Conservation (phyloP, 176 grass and related monocot genomes). For the Ensete ventricosum region DNA sequence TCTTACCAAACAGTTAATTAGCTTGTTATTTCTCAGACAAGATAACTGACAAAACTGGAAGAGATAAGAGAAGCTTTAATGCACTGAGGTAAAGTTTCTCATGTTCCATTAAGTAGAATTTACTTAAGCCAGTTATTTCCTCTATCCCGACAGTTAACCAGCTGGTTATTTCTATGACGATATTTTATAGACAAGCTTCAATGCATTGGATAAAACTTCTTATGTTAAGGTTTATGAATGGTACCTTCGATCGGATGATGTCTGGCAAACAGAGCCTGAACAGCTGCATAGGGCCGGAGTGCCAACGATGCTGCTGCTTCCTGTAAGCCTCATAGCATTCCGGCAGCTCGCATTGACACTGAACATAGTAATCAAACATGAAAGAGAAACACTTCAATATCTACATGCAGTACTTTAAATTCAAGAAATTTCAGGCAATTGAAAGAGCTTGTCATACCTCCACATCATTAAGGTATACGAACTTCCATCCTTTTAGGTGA, state of each 20-base stretch:
- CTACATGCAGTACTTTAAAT: background rate
- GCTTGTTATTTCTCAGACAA: too few species aligned
- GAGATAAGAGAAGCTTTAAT: too few species aligned
- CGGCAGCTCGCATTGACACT: background rate
- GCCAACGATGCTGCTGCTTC: background rate
- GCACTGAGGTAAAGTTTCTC: too few species aligned
- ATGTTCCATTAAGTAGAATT: too few species aligned
- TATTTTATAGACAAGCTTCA: too few species aligned
- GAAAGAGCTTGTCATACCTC: background rate
- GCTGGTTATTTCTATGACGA: too few species aligned
- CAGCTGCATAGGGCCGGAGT: background rate
- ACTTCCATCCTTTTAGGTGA: constrained; percentile 2
- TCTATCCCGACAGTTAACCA: too few species aligned
- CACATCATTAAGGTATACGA: background rate
- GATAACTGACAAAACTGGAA: too few species aligned
- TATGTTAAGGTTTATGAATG: background rate
- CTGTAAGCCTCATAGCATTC: background rate
- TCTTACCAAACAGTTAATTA: too few species aligned
- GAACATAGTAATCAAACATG: background rate
- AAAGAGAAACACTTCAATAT: background rate
- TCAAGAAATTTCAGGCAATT: background rate
- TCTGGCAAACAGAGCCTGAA: background rate
- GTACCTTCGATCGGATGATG: background rate
- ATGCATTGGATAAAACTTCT: too few species aligned
- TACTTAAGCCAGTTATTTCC: too few species aligned